A percentile compares a stretch with the other conserved stretches of the same genome.
Evolutionary conservation across 352 stramenopile genomes (phyloP).

Genomic region (Globisporangium alternatum): DNA sequence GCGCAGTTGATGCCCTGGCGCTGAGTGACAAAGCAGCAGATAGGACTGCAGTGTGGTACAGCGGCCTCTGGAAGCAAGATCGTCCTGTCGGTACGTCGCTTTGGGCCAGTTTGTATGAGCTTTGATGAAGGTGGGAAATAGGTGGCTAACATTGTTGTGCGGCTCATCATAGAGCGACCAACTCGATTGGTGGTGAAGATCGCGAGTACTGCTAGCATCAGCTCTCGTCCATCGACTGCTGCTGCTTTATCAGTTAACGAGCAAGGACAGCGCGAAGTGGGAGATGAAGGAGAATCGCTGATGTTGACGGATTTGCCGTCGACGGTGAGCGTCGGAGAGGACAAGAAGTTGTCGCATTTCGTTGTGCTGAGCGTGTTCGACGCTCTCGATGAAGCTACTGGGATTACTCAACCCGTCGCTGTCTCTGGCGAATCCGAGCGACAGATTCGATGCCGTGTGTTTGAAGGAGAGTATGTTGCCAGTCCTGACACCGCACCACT

Average conservation of each 20-base stretch:
- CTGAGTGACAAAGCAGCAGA: not conserved
- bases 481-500: not conserved
- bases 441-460: slow-evolving; percentile 33
- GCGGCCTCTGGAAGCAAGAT: slow-evolving; percentile 20
- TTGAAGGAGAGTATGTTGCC: slow-evolving; percentile 24
- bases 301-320: slow-evolving; percentile 14
- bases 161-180: slow-evolving; percentile 3
- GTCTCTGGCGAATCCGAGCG: slow-evolving; percentile 37
- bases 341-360: slow-evolving; percentile 22
- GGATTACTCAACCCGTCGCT: not conserved
- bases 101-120: not conserved
- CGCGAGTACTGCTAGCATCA: not conserved
- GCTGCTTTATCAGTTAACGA: not conserved
- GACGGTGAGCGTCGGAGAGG: slow-evolving; percentile 11
- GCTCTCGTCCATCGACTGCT: slow-evolving; percentile 2
- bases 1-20: not conserved
- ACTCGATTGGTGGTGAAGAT: slow-evolving; percentile 17
- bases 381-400: not conserved
- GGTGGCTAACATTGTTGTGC: not conserved
- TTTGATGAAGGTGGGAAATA: not conserved
- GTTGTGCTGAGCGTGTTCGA: slow-evolving; percentile 15
- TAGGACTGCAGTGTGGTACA: slow-evolving; percentile 14
- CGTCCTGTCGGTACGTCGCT: slow-evolving; percentile 20
- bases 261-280: slow-evolving; percentile 1
- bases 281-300: not conserved